Evolutionary conservation across 139 green algal species (phyloP), one percentile per base, ranked within the genome.

Genomic region (Zygnema circumcarinatum): DNA sequence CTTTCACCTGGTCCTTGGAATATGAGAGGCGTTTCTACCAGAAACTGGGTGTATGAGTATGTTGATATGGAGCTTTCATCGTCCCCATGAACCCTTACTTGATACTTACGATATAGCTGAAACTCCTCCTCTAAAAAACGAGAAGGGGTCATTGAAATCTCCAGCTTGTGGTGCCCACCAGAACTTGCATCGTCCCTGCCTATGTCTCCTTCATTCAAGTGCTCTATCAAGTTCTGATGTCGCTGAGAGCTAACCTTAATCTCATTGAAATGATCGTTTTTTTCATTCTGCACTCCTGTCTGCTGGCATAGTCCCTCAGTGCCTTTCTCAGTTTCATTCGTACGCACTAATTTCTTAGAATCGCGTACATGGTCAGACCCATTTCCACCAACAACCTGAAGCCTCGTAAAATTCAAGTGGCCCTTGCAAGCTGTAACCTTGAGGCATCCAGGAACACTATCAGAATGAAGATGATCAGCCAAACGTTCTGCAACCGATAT

Each of bases 11-110:
- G 67, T 2, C 54, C 33, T 1, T 84, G 67, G 29, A 25, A 40
- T 16, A 42, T 62, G 76, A 98, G 89, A 0, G 95, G 95, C 0
- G 91, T 92, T 80, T 97, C 93, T 0, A 96, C 91, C n/a, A 97
- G 92, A 85, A 97, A 96, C 53, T 89, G 83, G 11, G 22, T 53
- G 87, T 96, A 97, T 32, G 41, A 86, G 7, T 25, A 54, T 38
- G n/a, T 2, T 33, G 83, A 67, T 38, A 87, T 42, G 1, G 29
- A 73, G 38, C 16, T 29, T 74, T 74, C 73, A 0, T 74, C 41
- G 87, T 97, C 95, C 2, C 89, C 83, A 82, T 97, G 95, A 40
- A 92, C 84, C 0, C 38, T 33, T n/a, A 91, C 73, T 83, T 94
- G 92, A 81, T 95, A 94, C 74, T 87, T 90, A 1, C 54, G 39